Percentiles rank a stretch among this genome's conserved stretches.
Evolutionary conservation across 1,139 yeast genomes (phyloP).

Genomic region (Geotrichum europaeum): DNA sequence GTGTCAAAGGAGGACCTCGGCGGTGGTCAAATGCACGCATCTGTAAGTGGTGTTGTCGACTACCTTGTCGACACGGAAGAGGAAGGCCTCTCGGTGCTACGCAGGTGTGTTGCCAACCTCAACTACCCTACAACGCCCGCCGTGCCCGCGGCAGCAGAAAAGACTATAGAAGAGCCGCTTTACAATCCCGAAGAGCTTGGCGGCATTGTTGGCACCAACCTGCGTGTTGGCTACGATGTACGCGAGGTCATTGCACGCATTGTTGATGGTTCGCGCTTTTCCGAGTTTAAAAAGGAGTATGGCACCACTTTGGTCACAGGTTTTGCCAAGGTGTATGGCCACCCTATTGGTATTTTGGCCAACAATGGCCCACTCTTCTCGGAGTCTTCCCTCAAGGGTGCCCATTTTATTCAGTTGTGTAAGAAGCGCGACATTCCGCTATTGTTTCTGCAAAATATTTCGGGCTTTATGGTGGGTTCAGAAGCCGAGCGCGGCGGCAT

Average conservation of each 20-base stretch:
- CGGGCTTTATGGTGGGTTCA: constrained; percentile 37
- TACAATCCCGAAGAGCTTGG: constrained; percentile 32
- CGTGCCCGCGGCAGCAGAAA: constrained; percentile 7
- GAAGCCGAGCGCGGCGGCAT: constrained; percentile 37
- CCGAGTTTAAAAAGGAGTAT: constrained; percentile 33
- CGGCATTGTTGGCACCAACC: constrained; percentile 34
- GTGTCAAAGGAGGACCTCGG: constrained; percentile 35
- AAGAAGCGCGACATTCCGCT: constrained; percentile 34
- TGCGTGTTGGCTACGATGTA: constrained; percentile 33
- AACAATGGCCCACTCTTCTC: constrained; percentile 35
- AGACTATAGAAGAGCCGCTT: constrained; percentile 29
- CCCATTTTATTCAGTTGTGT: constrained; percentile 35
- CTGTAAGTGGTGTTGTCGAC: constrained; percentile 34
- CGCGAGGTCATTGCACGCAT: constrained; percentile 35
- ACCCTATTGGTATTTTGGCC: constrained; percentile 34
- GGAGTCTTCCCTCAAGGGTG: constrained; percentile 35
- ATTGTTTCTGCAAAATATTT: constrained; percentile 34
- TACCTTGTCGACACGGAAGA: constrained; percentile 34
- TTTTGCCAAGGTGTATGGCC: constrained; percentile 33
- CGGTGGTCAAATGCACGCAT: constrained; percentile 36
- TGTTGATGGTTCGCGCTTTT: constrained; percentile 34
- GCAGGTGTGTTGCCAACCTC: constrained; percentile 31
- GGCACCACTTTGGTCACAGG: constrained; percentile 35
- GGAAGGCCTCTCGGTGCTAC: constrained; percentile 32
- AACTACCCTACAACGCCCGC: constrained; percentile 24